Percentiles rank a stretch among this genome's conserved stretches.
Conservation (phyloP, 495 filamentous ascomycete genomes). For the Trichocladium antarcticum region DNA sequence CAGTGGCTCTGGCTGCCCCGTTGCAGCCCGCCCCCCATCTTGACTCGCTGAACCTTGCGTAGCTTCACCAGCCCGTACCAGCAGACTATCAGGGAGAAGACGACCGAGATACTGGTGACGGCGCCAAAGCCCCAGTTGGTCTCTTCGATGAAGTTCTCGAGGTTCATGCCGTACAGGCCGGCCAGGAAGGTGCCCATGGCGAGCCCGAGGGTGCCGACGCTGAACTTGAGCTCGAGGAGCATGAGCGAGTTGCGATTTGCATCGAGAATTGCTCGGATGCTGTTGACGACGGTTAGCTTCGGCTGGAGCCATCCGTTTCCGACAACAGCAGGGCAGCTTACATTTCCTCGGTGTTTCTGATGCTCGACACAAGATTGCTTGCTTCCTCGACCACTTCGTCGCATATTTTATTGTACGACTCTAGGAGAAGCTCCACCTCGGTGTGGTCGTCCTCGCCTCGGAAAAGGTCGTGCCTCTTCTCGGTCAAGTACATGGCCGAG, state of each 20-base stretch:
- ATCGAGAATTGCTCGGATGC: slow-evolving; percentile 92
- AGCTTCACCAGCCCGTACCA: slow-evolving; percentile 71
- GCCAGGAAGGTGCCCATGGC: slow-evolving; percentile 89
- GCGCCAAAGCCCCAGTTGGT: slow-evolving; percentile 76
- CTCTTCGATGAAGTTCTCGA: slow-evolving; percentile 98
- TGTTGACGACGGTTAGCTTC: slow-evolving; percentile 24
- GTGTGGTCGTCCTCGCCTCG: slow-evolving; percentile 83
- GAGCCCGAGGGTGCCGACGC: slow-evolving; percentile 83
- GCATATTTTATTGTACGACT: slow-evolving; percentile 94
- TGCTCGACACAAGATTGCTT: slow-evolving; percentile 85
- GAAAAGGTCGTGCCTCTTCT: slow-evolving; percentile 62
- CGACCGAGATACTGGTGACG: slow-evolving; percentile 57
- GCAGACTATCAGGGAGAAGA: slow-evolving; percentile 65
- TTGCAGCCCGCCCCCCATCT: slow-evolving; percentile 50
- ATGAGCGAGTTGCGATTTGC: slow-evolving; percentile 97
- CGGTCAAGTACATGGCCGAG: slow-evolving; percentile 86
- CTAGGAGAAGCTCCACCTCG: slow-evolving; percentile 91
- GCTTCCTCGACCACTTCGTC: slow-evolving; percentile 96
- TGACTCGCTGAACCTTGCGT: slow-evolving; percentile 76
- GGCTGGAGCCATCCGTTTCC: not conserved
- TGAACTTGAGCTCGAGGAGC: slow-evolving; percentile 94
- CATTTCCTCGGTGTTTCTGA: slow-evolving; percentile 98
- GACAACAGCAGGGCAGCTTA: slow-evolving; percentile 34
- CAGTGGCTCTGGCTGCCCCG: slow-evolving; percentile 26
- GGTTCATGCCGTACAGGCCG: slow-evolving; percentile 97